Conservation (phyloP, 352 stramenopile species). For the Thalassiosira hispida region DNA sequence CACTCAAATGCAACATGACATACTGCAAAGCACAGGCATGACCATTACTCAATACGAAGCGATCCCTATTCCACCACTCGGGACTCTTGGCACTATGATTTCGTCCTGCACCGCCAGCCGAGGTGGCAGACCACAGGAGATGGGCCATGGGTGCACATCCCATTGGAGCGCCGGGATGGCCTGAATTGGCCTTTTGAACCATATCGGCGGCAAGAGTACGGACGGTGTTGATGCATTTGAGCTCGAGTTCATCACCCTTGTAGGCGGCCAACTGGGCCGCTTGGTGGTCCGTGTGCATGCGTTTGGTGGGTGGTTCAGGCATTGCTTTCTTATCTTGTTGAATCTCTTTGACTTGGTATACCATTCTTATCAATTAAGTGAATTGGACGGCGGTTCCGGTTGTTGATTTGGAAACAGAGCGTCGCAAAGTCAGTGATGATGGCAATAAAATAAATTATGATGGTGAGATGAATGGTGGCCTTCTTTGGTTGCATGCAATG, state of each 20-base stretch:
- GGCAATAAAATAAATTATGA: no score
- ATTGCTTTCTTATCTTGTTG: no score
- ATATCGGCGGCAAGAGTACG: slow-evolving; percentile 96
- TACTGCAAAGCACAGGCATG: slow-evolving; percentile 99
- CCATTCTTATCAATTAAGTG: no score
- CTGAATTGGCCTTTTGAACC: slow-evolving; percentile 96
- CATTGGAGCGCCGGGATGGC: slow-evolving; percentile 98
- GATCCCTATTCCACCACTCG: slow-evolving; percentile 95
- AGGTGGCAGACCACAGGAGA: slow-evolving; percentile 92
- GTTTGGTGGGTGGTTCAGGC: no score
- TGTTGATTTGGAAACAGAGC: no score
- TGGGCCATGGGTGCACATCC: slow-evolving; percentile 98
- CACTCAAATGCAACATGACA: slow-evolving; percentile 98
- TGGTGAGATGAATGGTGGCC: no score
- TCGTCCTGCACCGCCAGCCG: slow-evolving; percentile 66
- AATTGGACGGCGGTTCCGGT: no score
- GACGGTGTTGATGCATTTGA: slow-evolving; percentile 97
- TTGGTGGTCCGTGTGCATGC: no score
- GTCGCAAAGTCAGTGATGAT: no score
- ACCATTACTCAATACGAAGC: slow-evolving; percentile 99
- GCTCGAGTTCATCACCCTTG: slow-evolving; percentile 56
- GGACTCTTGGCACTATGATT: slow-evolving; percentile 87
- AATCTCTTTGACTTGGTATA: no score
- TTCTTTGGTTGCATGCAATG: no score
- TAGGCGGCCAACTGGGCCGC: slow-evolving; percentile 39